phyloP scores from a whole-genome alignment of 2,329 filamentous ascomycete genomes.

The Juglanconis sp. region DNA sequence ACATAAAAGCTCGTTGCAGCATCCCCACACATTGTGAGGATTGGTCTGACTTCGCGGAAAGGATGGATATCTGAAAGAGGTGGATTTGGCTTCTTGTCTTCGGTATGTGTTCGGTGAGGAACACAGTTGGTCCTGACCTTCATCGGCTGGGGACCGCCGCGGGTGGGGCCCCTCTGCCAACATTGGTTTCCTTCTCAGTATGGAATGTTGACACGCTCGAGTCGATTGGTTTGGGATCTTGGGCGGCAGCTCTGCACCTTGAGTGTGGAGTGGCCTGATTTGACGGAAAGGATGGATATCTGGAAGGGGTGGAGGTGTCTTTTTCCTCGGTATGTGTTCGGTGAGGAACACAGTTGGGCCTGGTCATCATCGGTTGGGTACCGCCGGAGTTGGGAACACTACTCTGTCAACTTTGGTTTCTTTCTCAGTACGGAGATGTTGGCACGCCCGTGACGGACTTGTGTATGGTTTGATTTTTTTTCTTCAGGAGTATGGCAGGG shows the following conservation, averaged over 20 bases:
- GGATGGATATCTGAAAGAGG: neutral
- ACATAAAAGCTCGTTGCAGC: neutral
- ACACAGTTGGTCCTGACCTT: neutral
- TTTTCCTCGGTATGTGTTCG: neutral
- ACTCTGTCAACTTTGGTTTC: neutral
- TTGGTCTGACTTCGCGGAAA: neutral
- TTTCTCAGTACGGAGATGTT: neutral
- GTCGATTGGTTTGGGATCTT: too few species aligned
- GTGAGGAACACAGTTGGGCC: neutral
- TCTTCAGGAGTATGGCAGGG: neutral
- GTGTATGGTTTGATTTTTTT: neutral
- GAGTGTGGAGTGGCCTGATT: neutral
- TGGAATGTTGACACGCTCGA: neutral
- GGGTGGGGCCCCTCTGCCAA: neutral
- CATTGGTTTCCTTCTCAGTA: neutral
- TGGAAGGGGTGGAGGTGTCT: neutral
- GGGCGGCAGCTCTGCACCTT: neutral
- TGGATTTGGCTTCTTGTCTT: neutral
- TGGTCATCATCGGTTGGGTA: neutral
- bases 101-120: neutral
- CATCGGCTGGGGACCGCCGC: too few species aligned
- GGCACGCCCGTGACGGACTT: neutral
- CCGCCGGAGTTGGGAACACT: neutral
- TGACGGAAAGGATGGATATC: neutral
- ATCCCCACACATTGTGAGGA: neutral